phyloP scores from a whole-genome alignment of 2,329 filamentous ascomycete genomes.

The Aspergillus aculeatus region DNA sequence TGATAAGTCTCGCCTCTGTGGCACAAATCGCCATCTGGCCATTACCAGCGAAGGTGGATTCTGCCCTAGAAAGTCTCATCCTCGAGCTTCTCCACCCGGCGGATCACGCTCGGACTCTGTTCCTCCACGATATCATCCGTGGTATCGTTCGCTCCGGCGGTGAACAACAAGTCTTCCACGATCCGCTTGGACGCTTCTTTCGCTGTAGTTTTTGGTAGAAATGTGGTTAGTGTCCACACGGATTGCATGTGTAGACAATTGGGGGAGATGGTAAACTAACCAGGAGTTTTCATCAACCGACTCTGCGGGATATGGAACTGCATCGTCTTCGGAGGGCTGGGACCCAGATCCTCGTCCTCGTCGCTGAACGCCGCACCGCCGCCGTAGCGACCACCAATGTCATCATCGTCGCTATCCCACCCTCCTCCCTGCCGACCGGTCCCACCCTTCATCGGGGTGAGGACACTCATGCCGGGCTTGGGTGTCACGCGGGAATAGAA shows the following conservation, averaged over 20 bases:
- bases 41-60: no score
- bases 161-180: slow-evolving; percentile 48
- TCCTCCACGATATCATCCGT: slow-evolving; percentile 38
- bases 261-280: slow-evolving; percentile 27
- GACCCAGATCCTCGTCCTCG: slow-evolving; percentile 59
- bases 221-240: background rate
- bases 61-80: slow-evolving; percentile 47
- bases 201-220: slow-evolving; percentile 29
- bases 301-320: slow-evolving; percentile 53
- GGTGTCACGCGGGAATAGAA: slow-evolving; percentile 42
- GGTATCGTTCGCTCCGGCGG: slow-evolving; percentile 45
- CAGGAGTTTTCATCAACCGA: slow-evolving; percentile 50
- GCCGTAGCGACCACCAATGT: slow-evolving; percentile 51
- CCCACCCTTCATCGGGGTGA: slow-evolving; percentile 63
- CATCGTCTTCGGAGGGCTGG: slow-evolving; percentile 81
- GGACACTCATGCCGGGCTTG: slow-evolving; percentile 81
- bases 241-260: background rate
- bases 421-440: slow-evolving; percentile 34
- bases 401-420: slow-evolving; percentile 73
- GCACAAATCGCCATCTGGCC: no score
- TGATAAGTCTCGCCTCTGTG: no score
- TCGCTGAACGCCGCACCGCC: slow-evolving; percentile 35
- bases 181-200: slow-evolving; percentile 52
- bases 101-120: slow-evolving; percentile 48
- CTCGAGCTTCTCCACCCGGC: slow-evolving; percentile 40